These are phyloP conservation scores for Babesia sp. DNA, from an alignment of 169 alveolate species.

Conservation along the genomic window DNA sequence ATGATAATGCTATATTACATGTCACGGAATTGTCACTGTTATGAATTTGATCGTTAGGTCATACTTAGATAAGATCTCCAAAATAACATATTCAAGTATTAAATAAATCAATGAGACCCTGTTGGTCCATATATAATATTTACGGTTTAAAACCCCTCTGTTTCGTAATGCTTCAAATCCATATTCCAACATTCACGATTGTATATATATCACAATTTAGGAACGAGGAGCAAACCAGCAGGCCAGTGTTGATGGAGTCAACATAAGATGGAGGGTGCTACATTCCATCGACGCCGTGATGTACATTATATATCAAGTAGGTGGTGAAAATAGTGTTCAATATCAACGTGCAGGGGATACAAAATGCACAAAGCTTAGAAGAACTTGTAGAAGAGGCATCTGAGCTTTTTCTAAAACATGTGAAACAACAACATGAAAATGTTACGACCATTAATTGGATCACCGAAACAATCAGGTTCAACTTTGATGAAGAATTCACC, in stretches of 20 bases:
- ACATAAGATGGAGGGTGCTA: slow-evolving; percentile 55
- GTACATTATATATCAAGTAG: slow-evolving; percentile 57
- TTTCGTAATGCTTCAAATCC: too few species aligned
- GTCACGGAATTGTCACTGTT: too few species aligned
- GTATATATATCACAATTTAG: slow-evolving; percentile 17
- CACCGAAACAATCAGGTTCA: slow-evolving; percentile 7
- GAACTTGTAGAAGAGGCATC: slow-evolving; percentile 35
- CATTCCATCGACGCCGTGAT: slow-evolving; percentile 43
- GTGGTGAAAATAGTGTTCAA: background rate
- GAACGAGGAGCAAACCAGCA: slow-evolving; percentile 62
- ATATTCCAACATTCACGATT: too few species aligned
- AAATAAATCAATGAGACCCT: too few species aligned
- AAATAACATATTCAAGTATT: too few species aligned
- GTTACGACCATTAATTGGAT: slow-evolving; percentile 34
- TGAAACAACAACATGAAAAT: slow-evolving; percentile 1
- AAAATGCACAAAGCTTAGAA: slow-evolving; percentile 33
- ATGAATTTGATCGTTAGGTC: too few species aligned
- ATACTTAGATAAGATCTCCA: too few species aligned
- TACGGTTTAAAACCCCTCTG: background rate
- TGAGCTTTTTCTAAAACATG: slow-evolving; percentile 7
- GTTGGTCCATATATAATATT: background rate
- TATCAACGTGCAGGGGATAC: slow-evolving; percentile 49
- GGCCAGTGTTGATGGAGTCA: slow-evolving; percentile 47
- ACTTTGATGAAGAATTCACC: slow-evolving; percentile 48
- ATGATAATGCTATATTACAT: too few species aligned